A percentile compares a stretch with the other conserved stretches of the same genome.
Conservation (phyloP, 805 yeast genomes). For the Ogataea minuta region DNA sequence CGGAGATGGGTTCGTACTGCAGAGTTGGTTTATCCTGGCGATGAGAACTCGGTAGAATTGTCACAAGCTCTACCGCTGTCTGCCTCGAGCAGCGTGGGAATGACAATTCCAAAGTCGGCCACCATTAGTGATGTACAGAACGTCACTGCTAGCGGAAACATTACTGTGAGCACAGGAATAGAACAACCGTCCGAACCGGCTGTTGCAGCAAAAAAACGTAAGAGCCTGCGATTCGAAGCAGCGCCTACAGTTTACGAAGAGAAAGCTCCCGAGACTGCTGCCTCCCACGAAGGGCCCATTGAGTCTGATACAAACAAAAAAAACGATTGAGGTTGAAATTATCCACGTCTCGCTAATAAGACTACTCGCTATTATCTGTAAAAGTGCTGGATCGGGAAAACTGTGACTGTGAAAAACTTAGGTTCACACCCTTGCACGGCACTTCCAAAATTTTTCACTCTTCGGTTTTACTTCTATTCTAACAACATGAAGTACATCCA, state of each 20-base stretch:
- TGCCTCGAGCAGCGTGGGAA: conserved; percentile 11
- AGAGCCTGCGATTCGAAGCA: conserved; percentile 29
- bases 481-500: conserved; percentile 57
- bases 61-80: conserved; percentile 9
- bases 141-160: conserved; percentile 26
- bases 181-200: conserved; percentile 4
- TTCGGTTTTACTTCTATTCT: conserved; percentile 1
- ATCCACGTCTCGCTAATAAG: conserved; percentile 3
- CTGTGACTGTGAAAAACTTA: conserved; percentile 19
- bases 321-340: conserved; percentile 3
- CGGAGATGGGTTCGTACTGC: conserved; percentile 97
- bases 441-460: conserved; percentile 13
- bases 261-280: conserved; percentile 3
- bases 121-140: conserved; percentile 22
- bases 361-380: conserved; percentile 10
- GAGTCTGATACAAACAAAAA: conserved; percentile 3
- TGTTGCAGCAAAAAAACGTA: conserved; percentile 22
- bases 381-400: conserved; percentile 9
- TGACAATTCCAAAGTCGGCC: conserved; percentile 14
- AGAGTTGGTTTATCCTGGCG: conserved; percentile 54
- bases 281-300: neutral
- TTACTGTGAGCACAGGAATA: conserved; percentile 17
- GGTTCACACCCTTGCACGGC: conserved; percentile 14
- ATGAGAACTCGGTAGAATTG: conserved; percentile 3
- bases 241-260: conserved; percentile 19